phyloP scores from a whole-genome alignment of 106 monocot species.

The Apostasia ramifera region DNA sequence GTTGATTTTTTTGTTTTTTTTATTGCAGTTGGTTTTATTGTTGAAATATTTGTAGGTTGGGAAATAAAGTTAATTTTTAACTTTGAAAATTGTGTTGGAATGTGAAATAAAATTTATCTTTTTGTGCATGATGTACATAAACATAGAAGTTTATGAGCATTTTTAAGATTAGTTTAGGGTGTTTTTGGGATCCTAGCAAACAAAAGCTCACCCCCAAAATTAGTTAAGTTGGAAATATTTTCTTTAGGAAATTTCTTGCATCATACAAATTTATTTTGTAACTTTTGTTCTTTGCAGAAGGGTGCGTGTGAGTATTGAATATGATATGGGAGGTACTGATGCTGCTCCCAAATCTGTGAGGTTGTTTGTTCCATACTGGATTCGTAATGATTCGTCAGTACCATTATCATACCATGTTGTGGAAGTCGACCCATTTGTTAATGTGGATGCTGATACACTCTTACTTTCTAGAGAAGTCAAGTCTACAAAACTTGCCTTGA shows the following conservation, averaged over 20 bases:
- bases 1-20: too few relatives aligned
- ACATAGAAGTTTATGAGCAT: too few relatives aligned
- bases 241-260: not conserved
- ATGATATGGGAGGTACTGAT: conserved; percentile 71
- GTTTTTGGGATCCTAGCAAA: too few relatives aligned
- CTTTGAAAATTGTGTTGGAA: too few relatives aligned
- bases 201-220: too few relatives aligned
- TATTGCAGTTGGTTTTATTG: too few relatives aligned
- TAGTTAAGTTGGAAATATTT: not conserved
- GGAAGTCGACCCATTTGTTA: conserved; percentile 69
- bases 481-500: conserved; percentile 73
- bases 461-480: conserved; percentile 51
- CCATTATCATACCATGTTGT: conserved; percentile 64
- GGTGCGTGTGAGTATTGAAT: conserved; percentile 87
- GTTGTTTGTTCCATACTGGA: conserved; percentile 95
- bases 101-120: too few relatives aligned
- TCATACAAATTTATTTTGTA: not conserved
- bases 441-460: conserved; percentile 47
- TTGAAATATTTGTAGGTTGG: too few relatives aligned
- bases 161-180: too few relatives aligned
- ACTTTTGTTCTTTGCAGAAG: conserved; percentile 38
- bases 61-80: too few relatives aligned
- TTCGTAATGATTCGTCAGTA: conserved; percentile 65
- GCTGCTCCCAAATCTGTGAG: conserved; percentile 81
- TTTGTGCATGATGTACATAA: too few relatives aligned